Evolutionary conservation across 139 green algal genomes (phyloP).

Genomic region (Tetratostichococcus sp.): DNA sequence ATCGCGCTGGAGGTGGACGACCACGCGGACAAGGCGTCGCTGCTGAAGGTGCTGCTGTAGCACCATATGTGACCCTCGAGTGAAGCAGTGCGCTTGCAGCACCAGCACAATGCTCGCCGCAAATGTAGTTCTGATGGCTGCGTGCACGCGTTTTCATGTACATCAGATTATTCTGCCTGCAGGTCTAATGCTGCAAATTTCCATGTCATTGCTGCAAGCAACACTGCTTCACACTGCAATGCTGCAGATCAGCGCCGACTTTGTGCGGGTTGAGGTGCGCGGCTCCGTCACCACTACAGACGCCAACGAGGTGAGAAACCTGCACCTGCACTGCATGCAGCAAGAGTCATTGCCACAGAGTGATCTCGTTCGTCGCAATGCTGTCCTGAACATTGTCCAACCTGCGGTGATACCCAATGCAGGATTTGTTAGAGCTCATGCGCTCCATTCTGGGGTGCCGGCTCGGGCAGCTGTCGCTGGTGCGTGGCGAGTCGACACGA

Average conservation of each 20-base stretch:
- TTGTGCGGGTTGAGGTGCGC: constrained; percentile 63
- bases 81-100: too few relatives aligned
- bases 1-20: constrained; percentile 71
- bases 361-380: too few relatives aligned
- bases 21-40: constrained; percentile 28
- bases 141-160: too few relatives aligned
- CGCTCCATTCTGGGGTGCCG: constrained; percentile 34
- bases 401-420: constrained; percentile 10
- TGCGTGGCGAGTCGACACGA: constrained; percentile 34
- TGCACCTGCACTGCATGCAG: too few relatives aligned
- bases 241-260: constrained; percentile 67
- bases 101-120: too few relatives aligned
- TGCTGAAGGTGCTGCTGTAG: neutral
- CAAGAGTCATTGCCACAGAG: too few relatives aligned
- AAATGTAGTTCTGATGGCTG: too few relatives aligned
- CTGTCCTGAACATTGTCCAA: constrained; percentile 17
- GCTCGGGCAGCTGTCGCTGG: constrained; percentile 42
- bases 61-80: too few relatives aligned
- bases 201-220: too few relatives aligned
- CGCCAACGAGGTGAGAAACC: neutral
- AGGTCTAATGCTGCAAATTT: too few relatives aligned
- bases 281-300: constrained; percentile 20
- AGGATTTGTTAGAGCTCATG: constrained; percentile 57
- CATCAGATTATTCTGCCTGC: too few relatives aligned
- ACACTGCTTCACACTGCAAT: too few relatives aligned